Conservation (phyloP, 768 basidiomycete genomes). For the Suillus lakei region DNA sequence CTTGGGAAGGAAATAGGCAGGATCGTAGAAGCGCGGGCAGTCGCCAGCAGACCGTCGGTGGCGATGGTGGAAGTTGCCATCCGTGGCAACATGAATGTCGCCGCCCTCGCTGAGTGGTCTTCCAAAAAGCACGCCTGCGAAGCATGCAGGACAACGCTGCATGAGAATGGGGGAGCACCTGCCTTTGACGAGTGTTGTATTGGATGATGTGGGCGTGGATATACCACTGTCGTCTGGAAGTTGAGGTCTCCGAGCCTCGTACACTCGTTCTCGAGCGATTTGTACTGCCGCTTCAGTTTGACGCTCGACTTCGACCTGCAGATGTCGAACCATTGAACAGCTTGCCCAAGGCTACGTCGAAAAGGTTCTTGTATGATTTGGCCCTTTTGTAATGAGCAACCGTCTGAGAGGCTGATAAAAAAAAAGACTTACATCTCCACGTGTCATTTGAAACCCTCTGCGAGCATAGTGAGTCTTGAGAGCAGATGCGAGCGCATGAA, state of each 20-base stretch:
- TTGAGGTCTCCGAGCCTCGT: not conserved
- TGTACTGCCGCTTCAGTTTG: conserved; percentile 17
- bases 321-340: conserved; percentile 34
- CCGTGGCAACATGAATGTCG: too few relatives aligned
- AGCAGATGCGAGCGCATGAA: conserved; percentile 13
- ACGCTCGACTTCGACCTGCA: conserved; percentile 18
- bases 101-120: too few relatives aligned
- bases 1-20: too few relatives aligned
- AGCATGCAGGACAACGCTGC: too few relatives aligned
- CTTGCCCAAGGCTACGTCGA: conserved; percentile 27
- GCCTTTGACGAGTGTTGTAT: too few relatives aligned
- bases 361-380: conserved; percentile 34
- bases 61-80: too few relatives aligned
- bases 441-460: conserved; percentile 19
- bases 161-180: too few relatives aligned
- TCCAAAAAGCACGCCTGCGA: too few relatives aligned
- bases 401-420: conserved; percentile 18
- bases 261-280: conserved; percentile 2
- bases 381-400: conserved; percentile 23
- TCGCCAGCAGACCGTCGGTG: too few relatives aligned
- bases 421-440: conserved; percentile 4
- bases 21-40: too few relatives aligned
- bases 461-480: conserved; percentile 8
- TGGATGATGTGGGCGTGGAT: conserved; percentile 1
- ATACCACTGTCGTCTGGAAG: conserved; percentile 32